These are phyloP conservation scores for Hypoxylon lienhwacheense DNA, from an alignment of 495 filamentous ascomycete genomes.

Conservation along the genomic window DNA sequence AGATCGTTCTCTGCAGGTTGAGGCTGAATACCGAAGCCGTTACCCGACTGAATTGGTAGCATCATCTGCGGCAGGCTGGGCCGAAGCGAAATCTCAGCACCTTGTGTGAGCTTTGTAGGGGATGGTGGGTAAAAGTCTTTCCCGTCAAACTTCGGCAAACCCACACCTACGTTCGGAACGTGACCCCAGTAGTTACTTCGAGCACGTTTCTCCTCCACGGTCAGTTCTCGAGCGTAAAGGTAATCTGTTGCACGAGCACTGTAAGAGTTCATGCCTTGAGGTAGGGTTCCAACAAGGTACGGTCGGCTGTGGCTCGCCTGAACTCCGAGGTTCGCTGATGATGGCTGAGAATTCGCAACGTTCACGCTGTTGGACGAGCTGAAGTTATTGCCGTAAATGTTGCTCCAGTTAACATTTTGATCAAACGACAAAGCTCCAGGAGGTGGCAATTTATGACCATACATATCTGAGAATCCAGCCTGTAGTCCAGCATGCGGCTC, in stretches of 20 bases:
- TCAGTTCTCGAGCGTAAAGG: constrained; percentile 51
- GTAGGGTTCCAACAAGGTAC: constrained; percentile 50
- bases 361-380: constrained; percentile 25
- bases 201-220: constrained; percentile 52
- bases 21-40: constrained; percentile 24
- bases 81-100: not conserved
- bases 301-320: constrained; percentile 31
- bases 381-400: constrained; percentile 6
- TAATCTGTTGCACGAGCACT: constrained; percentile 44
- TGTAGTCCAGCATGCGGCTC: not conserved
- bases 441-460: not conserved
- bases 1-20: constrained; percentile 40
- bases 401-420: constrained; percentile 5
- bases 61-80: not conserved
- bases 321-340: constrained; percentile 3
- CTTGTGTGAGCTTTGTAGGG: constrained; percentile 42
- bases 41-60: constrained; percentile 6
- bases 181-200: constrained; percentile 56
- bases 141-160: constrained; percentile 59
- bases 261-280: constrained; percentile 42
- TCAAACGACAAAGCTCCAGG: not conserved
- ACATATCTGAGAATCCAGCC: not conserved
- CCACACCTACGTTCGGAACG: constrained; percentile 44
- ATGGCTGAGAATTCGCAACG: constrained; percentile 34
- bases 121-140: constrained; percentile 60